phyloP scores from a whole-genome alignment of 345 rosid species.

The Populus pruinosa region DNA sequence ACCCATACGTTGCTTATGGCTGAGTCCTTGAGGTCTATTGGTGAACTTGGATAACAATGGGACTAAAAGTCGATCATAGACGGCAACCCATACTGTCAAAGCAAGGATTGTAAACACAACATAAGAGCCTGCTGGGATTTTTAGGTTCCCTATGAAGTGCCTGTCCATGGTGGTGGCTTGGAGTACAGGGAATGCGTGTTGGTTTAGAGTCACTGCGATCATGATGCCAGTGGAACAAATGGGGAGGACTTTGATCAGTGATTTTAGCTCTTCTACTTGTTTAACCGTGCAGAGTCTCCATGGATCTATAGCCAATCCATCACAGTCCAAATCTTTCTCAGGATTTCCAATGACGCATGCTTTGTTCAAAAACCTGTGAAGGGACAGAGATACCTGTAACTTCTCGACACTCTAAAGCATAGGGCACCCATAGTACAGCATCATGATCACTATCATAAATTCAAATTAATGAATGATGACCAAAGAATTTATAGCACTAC shows the following conservation, averaged over 20 bases:
- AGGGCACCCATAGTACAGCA: no score
- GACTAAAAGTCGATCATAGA: slow-evolving; percentile 39
- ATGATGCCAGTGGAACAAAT: slow-evolving; percentile 58
- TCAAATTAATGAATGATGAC: no score
- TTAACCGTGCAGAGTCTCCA: slow-evolving; percentile 56
- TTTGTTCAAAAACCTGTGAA: slow-evolving; percentile 46
- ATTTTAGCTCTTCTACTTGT: slow-evolving; percentile 63
- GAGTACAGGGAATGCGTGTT: slow-evolving; percentile 37
- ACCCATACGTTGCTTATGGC: slow-evolving; percentile 51
- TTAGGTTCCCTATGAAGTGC: slow-evolving; percentile 38
- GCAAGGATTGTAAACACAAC: slow-evolving; percentile 34
- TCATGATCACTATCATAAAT: no score
- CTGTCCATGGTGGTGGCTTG: slow-evolving; percentile 53
- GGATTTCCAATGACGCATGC: slow-evolving; percentile 44
- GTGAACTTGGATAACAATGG: slow-evolving; percentile 32
- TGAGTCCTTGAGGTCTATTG: slow-evolving; percentile 27
- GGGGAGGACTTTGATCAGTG: slow-evolving; percentile 43
- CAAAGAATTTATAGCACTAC: no score
- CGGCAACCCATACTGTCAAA: slow-evolving; percentile 32
- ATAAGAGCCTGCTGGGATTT: slow-evolving; percentile 55
- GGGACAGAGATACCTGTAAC: no score
- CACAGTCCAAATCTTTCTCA: slow-evolving; percentile 27
- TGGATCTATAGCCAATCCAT: slow-evolving; percentile 29
- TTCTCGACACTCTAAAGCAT: no score
- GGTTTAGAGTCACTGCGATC: slow-evolving; percentile 28